A percentile compares a stretch with the other conserved stretches of the same genome.
phyloP scores from a whole-genome alignment of 192 early-diverging fungal genomes.

The Coemansia sp. region DNA sequence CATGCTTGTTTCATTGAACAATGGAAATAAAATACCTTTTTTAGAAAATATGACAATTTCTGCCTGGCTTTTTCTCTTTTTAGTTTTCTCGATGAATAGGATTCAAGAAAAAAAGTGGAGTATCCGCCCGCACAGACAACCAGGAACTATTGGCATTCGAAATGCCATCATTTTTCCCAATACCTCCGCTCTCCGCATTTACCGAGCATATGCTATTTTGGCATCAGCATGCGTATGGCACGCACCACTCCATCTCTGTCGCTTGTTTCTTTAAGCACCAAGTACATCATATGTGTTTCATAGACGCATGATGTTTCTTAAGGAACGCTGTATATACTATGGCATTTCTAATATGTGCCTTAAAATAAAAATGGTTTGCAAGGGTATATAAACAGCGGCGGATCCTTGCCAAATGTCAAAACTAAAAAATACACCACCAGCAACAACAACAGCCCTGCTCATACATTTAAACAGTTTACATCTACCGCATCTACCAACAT shows the following conservation, averaged over 20 bases:
- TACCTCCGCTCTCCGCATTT: not conserved
- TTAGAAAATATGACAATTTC: not conserved
- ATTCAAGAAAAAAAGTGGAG: not conserved
- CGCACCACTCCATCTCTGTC: not conserved
- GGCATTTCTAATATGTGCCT: no score
- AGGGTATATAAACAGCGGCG: not conserved
- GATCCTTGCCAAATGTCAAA: not conserved
- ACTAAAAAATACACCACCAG: not conserved
- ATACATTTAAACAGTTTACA: not conserved
- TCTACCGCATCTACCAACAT: not conserved
- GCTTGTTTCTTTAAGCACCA: not conserved
- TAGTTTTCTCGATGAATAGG: not conserved
- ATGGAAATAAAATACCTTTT: not conserved
- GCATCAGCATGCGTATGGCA: not conserved
- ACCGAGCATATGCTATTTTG: not conserved
- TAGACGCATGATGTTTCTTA: slow-evolving; percentile 4
- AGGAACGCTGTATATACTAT: not conserved
- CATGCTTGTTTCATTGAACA: not conserved
- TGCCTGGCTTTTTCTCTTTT: not conserved
- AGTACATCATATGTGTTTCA: slow-evolving; percentile 6
- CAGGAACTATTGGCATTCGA: not conserved
- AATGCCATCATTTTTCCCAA: not conserved
- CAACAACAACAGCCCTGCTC: not conserved
- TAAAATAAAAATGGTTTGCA: not conserved
- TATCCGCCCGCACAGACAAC: not conserved